A percentile compares a stretch with the other conserved stretches of the same genome.
Evolutionary conservation across 768 basidiomycete genomes (phyloP).

Genomic region (Tricholoma saponaceum): DNA sequence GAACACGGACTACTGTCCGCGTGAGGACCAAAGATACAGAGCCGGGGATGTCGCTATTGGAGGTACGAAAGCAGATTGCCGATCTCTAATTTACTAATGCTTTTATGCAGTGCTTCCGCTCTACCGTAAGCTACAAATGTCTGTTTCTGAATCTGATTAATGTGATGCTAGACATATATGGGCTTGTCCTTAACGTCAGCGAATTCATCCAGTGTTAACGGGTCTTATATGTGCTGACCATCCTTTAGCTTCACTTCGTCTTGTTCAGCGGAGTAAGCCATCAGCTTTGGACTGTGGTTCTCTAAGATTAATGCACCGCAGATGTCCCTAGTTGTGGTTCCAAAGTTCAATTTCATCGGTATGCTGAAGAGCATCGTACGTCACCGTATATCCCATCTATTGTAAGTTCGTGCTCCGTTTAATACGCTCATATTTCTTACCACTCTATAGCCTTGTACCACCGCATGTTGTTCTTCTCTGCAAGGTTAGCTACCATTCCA

Average conservation of each 20-base stretch:
- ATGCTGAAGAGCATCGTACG: constrained; percentile 59
- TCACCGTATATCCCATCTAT: constrained; percentile 43
- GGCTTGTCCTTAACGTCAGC: constrained; percentile 54
- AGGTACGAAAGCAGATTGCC: constrained; percentile 31
- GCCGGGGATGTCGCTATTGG: constrained; percentile 59
- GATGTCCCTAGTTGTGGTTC: constrained; percentile 54
- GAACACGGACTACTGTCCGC: constrained; percentile 38
- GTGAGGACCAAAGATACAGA: constrained; percentile 48
- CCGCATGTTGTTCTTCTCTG: constrained; percentile 54
- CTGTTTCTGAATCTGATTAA: background rate
- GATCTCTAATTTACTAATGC: background rate
- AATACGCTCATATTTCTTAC: background rate
- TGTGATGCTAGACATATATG: constrained; percentile 52
- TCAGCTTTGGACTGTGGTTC: background rate
- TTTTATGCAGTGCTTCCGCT: constrained; percentile 49
- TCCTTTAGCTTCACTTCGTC: constrained; percentile 47
- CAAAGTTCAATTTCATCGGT: constrained; percentile 58
- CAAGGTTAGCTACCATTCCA: constrained; percentile 35
- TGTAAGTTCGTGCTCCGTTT: background rate
- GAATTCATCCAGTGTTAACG: background rate
- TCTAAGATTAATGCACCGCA: constrained; percentile 9
- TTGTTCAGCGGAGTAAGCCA: constrained; percentile 51
- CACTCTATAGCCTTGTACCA: constrained; percentile 44
- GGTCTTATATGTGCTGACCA: constrained; percentile 1
- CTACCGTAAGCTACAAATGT: constrained; percentile 44